A percentile compares a stretch with the other conserved stretches of the same genome.
Evolutionary conservation across 345 rosid species (phyloP).

Genomic region (Gossypium sturtianum): DNA sequence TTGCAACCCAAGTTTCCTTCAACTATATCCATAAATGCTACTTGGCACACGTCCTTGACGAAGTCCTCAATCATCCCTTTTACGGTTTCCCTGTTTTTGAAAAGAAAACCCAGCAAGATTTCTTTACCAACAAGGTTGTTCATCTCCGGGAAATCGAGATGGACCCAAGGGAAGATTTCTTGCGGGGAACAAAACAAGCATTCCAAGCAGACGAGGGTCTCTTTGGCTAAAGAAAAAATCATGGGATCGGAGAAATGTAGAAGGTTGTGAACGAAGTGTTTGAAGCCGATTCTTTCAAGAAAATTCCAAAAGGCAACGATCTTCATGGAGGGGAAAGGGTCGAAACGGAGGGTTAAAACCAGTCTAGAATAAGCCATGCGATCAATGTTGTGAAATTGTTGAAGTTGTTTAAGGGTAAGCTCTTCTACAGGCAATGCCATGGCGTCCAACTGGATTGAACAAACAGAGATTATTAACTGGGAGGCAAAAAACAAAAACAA

Average conservation of each 20-base stretch:
- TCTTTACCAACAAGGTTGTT: constrained; percentile 2
- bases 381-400: constrained; percentile 25
- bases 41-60: constrained; percentile 2
- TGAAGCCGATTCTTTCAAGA: constrained; percentile 25
- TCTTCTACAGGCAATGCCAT: neutral
- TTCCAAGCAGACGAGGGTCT: constrained; percentile 14
- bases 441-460: neutral
- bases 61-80: neutral
- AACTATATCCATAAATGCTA: constrained; percentile 1
- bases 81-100: neutral
- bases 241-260: neutral
- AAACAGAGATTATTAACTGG: neutral
- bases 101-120: neutral
- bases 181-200: neutral
- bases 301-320: constrained; percentile 30
- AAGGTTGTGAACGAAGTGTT: constrained; percentile 9
- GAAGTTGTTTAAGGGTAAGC: constrained; percentile 2
- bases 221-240: constrained; percentile 4
- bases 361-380: constrained; percentile 16
- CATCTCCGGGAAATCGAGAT: neutral
- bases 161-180: neutral
- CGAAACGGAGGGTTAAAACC: neutral
- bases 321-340: constrained; percentile 1
- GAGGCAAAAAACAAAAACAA: neutral
- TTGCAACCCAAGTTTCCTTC: neutral